Conservation (phyloP, 2,329 filamentous ascomycete genomes). For the Pseudogymnoascus sp. region DNA sequence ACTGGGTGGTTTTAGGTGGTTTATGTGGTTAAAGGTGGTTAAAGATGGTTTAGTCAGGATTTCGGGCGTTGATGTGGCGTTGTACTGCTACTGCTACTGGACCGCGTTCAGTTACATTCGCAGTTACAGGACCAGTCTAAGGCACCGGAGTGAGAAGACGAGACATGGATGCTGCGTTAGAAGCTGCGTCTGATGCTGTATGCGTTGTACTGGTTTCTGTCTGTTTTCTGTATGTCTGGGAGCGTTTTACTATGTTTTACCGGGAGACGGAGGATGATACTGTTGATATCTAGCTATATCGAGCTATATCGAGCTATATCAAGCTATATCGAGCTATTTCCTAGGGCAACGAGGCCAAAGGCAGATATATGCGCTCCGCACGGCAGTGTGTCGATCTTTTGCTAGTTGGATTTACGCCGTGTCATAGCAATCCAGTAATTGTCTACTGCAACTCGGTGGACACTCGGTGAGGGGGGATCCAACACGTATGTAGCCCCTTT, state of each 20-base stretch:
- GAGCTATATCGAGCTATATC: neutral
- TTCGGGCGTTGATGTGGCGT: neutral
- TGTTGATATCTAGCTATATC: neutral
- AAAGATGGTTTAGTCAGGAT: neutral
- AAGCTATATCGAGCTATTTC: neutral
- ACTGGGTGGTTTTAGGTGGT: too few species aligned
- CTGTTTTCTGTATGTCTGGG: neutral
- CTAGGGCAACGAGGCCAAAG: neutral
- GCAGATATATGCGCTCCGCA: neutral
- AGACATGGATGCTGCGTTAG: neutral
- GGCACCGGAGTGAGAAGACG: neutral
- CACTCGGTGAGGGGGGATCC: neutral
- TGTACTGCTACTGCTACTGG: neutral
- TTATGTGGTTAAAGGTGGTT: too few species aligned
- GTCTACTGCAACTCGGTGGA: neutral
- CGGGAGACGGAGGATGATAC: neutral
- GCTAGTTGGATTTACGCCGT: neutral
- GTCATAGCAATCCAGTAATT: neutral
- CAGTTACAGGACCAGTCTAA: neutral
- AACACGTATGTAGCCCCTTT: neutral
- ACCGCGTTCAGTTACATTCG: conserved; percentile 4
- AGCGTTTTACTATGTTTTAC: neutral
- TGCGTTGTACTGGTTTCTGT: neutral
- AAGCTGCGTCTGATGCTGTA: conserved; percentile 1
- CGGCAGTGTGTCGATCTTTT: neutral